These are phyloP conservation scores for Carpinus viminea DNA, from an alignment of 306 rosid genomes.

Conservation along the genomic window DNA sequence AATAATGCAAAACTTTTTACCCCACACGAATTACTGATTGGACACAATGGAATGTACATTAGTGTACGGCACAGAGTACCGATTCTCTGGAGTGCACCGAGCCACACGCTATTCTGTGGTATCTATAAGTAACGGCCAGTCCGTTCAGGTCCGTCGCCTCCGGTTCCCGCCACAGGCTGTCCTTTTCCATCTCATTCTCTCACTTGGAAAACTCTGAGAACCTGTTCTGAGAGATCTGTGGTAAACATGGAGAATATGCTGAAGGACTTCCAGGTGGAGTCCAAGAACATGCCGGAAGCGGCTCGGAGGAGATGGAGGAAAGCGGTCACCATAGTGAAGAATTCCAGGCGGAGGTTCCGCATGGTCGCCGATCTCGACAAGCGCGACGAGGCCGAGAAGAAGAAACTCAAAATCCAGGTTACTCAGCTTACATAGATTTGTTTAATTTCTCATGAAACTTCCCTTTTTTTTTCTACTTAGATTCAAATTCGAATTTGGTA, in stretches of 20 bases:
- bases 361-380: constrained; percentile 77
- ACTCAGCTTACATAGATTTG: background rate
- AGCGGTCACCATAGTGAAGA: constrained; percentile 75
- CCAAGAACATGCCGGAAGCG: constrained; percentile 53
- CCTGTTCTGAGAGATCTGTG: background rate
- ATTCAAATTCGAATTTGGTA: background rate
- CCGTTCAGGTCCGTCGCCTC: no score
- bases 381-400: constrained; percentile 58
- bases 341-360: constrained; percentile 77
- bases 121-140: no score
- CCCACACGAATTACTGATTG: no score
- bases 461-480: background rate
- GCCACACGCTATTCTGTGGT: no score
- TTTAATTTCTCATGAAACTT: background rate
- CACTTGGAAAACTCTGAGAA: background rate
- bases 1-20: no score
- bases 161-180: no score
- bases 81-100: no score
- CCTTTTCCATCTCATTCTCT: background rate
- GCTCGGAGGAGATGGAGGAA: constrained; percentile 67
- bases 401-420: constrained; percentile 69
- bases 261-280: constrained; percentile 63
- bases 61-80: no score
- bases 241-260: constrained; percentile 42
- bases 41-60: no score